These are phyloP conservation scores for Penicillium sp. DNA, from an alignment of 2,329 filamentous ascomycete genomes.

Conservation along the genomic window DNA sequence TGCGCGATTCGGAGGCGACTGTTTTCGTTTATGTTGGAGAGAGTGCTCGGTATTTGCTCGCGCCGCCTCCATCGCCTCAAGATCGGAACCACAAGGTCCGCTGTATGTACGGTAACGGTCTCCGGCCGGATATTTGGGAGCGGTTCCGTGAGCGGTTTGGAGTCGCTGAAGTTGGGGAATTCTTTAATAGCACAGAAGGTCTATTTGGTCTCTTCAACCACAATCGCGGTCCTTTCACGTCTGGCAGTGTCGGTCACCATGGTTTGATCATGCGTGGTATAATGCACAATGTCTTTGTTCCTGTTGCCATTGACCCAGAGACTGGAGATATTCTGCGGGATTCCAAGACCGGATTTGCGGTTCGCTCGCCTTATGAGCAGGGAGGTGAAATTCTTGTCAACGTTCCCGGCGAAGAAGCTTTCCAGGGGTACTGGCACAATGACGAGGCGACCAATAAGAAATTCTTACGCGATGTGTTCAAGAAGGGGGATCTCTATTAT, in stretches of 20 bases:
- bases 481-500: conserved; percentile 67
- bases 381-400: conserved; percentile 76
- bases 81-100: conserved; percentile 49
- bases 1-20: conserved; percentile 66
- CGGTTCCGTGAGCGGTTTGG: conserved; percentile 56
- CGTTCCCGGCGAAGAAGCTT: conserved; percentile 58
- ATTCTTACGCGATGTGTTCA: conserved; percentile 63
- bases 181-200: conserved; percentile 77
- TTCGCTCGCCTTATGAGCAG: conserved; percentile 61
- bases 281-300: conserved; percentile 58
- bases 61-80: conserved; percentile 55
- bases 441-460: conserved; percentile 66
- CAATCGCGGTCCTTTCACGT: conserved; percentile 61
- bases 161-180: conserved; percentile 62
- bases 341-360: conserved; percentile 66
- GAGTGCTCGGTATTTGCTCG: conserved; percentile 70
- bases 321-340: conserved; percentile 67
- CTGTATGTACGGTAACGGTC: conserved; percentile 51
- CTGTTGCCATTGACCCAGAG: conserved; percentile 67
- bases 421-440: conserved; percentile 70
- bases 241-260: conserved; percentile 69
- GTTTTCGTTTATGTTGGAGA: conserved; percentile 78
- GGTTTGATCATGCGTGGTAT: conserved; percentile 59
- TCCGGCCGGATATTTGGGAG: conserved; percentile 52
- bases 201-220: conserved; percentile 63